A percentile compares a stretch with the other conserved stretches of the same genome.
Conservation (phyloP, 495 filamentous ascomycete species). For the Pseudevernia furfuracea region DNA sequence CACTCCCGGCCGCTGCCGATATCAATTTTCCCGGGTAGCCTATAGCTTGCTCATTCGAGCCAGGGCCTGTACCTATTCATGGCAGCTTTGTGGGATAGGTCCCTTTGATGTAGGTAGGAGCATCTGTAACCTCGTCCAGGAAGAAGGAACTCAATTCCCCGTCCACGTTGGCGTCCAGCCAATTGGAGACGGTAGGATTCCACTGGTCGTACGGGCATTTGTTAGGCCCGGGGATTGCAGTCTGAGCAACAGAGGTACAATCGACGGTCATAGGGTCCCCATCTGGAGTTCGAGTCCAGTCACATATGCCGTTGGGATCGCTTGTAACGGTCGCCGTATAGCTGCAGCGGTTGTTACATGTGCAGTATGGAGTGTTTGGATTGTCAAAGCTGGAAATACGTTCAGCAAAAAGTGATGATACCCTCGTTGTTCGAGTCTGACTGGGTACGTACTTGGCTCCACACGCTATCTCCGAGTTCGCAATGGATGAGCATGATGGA, state of each 20-base stretch:
- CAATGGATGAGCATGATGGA: neutral
- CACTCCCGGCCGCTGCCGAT: neutral
- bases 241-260: neutral
- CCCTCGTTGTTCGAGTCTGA: neutral
- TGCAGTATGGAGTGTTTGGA: neutral
- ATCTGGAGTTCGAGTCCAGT: neutral
- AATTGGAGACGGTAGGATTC: slow-evolving; percentile 22
- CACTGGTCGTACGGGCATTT: slow-evolving; percentile 8
- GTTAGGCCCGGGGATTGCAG: neutral
- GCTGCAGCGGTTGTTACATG: neutral
- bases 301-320: neutral
- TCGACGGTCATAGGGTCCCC: neutral
- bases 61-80: slow-evolving; percentile 3
- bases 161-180: slow-evolving; percentile 8
- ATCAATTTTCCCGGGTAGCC: slow-evolving; percentile 6
- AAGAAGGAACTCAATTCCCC: slow-evolving; percentile 5
- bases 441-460: neutral
- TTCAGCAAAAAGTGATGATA: neutral
- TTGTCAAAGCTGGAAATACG: neutral
- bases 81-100: slow-evolving; percentile 10
- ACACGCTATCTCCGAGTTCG: neutral
- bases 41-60: neutral
- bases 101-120: slow-evolving; percentile 7
- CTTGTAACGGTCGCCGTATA: neutral
- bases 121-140: neutral